These are phyloP conservation scores for Aspergillus versicolor DNA, from an alignment of 2,329 filamentous ascomycete species.

Conservation along the genomic window DNA sequence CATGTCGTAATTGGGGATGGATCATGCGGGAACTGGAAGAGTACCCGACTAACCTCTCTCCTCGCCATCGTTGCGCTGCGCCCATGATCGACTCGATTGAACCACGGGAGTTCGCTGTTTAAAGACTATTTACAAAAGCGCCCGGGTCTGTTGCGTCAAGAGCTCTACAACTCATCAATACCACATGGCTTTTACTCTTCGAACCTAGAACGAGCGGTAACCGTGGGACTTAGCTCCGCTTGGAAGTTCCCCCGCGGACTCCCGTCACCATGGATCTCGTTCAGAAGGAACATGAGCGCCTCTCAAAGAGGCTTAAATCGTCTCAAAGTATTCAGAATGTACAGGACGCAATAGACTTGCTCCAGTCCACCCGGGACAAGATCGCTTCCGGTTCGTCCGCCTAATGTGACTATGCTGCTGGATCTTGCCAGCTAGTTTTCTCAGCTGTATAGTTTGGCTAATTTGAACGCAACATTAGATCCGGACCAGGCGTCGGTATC, in stretches of 20 bases:
- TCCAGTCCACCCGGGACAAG: constrained; percentile 70
- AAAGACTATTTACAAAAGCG: not conserved
- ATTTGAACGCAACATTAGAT: constrained; percentile 47
- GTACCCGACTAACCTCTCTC: not conserved
- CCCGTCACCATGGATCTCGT: constrained; percentile 59
- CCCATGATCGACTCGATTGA: not conserved
- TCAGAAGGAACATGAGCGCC: constrained; percentile 71
- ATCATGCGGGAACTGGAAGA: not conserved
- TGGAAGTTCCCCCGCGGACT: not conserved
- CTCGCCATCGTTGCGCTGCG: not conserved
- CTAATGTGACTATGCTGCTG: not conserved
- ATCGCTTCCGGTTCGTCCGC: constrained; percentile 65
- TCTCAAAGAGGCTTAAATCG: constrained; percentile 68
- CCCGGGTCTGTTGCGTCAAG: not conserved
- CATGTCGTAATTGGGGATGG: constrained; percentile 14
- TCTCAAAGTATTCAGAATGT: constrained; percentile 73
- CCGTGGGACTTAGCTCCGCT: constrained; percentile 21
- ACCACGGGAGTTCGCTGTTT: not conserved
- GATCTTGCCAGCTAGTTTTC: not conserved
- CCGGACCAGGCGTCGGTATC: constrained; percentile 69
- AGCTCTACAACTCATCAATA: not conserved
- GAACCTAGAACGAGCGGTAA: constrained; percentile 26
- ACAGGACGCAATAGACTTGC: constrained; percentile 75
- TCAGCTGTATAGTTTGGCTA: constrained; percentile 2
- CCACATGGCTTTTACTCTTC: constrained; percentile 26